phyloP scores from a whole-genome alignment of 2,329 filamentous ascomycete genomes.

The Daldinia sp. region DNA sequence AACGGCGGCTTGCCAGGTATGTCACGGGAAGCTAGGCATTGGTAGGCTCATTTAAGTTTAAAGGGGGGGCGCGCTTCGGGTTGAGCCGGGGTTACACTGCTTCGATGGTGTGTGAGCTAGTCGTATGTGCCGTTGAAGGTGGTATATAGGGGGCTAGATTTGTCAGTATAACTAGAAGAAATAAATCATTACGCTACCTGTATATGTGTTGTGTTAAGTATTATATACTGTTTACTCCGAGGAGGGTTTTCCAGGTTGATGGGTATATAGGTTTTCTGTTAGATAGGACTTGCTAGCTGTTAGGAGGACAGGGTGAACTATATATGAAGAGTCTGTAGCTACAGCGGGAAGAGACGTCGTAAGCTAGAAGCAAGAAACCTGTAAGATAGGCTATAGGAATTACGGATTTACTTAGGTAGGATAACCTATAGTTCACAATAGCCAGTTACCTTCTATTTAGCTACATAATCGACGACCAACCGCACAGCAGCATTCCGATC shows the following conservation, averaged over 20 bases:
- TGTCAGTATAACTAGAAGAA: slow-evolving; percentile 1
- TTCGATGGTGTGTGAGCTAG: not conserved
- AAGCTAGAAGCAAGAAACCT: too few species aligned
- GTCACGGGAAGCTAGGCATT: not conserved
- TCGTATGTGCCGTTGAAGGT: not conserved
- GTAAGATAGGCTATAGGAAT: too few species aligned
- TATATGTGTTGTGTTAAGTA: not conserved
- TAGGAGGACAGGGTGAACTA: too few species aligned
- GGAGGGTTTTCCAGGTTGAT: not conserved
- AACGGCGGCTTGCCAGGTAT: not conserved
- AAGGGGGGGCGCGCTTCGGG: slow-evolving; percentile 1
- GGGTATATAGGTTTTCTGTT: too few species aligned
- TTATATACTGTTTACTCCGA: not conserved
- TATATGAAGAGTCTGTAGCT: too few species aligned
- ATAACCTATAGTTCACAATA: too few species aligned
- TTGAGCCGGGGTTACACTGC: slow-evolving; percentile 8
- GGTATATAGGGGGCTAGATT: slow-evolving; percentile 7
- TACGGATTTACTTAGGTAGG: too few species aligned
- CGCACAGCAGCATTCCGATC: too few species aligned
- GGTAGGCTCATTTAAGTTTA: not conserved
- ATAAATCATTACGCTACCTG: not conserved
- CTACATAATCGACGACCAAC: too few species aligned
- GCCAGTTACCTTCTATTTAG: too few species aligned
- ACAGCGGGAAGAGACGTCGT: too few species aligned
- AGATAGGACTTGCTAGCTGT: too few species aligned